These are phyloP conservation scores for Spiraea crenata DNA, from an alignment of 331 rosid species.

Conservation along the genomic window DNA sequence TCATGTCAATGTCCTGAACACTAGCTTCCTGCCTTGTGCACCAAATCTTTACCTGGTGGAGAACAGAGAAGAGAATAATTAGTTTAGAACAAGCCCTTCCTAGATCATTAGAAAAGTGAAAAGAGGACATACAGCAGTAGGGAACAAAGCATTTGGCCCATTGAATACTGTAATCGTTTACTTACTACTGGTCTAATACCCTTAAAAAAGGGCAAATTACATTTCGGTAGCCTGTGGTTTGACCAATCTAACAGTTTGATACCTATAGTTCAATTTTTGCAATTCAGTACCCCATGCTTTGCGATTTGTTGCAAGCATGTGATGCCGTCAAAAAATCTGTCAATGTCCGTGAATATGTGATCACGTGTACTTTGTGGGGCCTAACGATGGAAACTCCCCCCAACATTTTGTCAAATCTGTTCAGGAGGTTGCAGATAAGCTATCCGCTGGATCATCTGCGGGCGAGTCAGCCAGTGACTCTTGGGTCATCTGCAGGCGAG, in stretches of 20 bases:
- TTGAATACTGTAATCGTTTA: not conserved
- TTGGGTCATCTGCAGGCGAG: conserved; percentile 50
- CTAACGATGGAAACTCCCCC: too few species aligned
- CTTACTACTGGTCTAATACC: not conserved
- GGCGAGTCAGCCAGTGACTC: too few species aligned
- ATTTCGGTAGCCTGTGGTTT: too few species aligned
- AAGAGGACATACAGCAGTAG: not conserved
- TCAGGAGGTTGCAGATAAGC: too few species aligned
- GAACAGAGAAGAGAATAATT: conserved; percentile 19
- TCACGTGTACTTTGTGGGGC: too few species aligned
- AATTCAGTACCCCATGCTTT: too few species aligned
- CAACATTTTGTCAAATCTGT: too few species aligned
- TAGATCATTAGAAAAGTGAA: not conserved
- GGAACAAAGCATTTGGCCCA: not conserved
- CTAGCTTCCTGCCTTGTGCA: conserved; percentile 93
- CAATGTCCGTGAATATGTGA: too few species aligned
- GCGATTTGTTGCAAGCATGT: too few species aligned
- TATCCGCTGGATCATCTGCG: conserved; percentile 39
- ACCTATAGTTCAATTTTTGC: too few species aligned
- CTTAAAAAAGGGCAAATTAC: not conserved
- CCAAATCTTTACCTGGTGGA: conserved; percentile 86
- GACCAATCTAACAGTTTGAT: too few species aligned
- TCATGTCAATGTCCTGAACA: conserved; percentile 90
- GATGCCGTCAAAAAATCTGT: too few species aligned
- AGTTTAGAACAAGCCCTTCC: conserved; percentile 1